Evolutionary conservation across 2,329 filamentous ascomycete species (phyloP).

Genomic region (Cucurbitaria berberidis): DNA sequence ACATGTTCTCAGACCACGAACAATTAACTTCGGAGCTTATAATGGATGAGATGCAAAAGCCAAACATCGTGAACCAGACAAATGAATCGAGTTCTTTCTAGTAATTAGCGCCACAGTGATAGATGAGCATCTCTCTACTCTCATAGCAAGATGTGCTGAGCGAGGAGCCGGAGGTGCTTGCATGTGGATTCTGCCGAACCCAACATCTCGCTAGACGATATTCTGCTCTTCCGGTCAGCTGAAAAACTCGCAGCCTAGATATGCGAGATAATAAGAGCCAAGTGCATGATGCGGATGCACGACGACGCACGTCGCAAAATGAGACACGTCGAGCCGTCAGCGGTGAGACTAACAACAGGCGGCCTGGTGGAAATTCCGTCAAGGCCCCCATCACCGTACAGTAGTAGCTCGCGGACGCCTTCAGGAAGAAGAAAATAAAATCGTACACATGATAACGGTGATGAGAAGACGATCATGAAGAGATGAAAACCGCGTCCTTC

Average conservation of each 20-base stretch:
- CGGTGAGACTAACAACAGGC: neutral
- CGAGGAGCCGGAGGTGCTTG: neutral
- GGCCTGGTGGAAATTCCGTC: neutral
- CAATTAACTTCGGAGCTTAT: neutral
- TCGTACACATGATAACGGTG: neutral
- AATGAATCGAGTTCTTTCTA: neutral
- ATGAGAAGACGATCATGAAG: neutral
- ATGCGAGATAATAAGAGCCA: neutral
- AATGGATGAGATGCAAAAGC: neutral
- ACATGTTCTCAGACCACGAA: neutral
- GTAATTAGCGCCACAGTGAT: neutral
- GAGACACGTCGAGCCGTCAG: neutral
- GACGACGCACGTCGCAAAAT: neutral
- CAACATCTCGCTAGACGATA: neutral
- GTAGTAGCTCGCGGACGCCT: no score
- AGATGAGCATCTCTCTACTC: neutral
- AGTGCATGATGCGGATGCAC: neutral
- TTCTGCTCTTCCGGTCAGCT: neutral
- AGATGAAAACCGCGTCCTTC: neutral
- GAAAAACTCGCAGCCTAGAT: neutral
- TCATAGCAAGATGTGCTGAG: neutral
- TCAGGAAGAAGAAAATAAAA: no score
- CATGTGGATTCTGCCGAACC: neutral
- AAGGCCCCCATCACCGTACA: neutral
- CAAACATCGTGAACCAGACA: neutral